Conservation (phyloP, 306 rosid species). For the Malus sieversii region DNA sequence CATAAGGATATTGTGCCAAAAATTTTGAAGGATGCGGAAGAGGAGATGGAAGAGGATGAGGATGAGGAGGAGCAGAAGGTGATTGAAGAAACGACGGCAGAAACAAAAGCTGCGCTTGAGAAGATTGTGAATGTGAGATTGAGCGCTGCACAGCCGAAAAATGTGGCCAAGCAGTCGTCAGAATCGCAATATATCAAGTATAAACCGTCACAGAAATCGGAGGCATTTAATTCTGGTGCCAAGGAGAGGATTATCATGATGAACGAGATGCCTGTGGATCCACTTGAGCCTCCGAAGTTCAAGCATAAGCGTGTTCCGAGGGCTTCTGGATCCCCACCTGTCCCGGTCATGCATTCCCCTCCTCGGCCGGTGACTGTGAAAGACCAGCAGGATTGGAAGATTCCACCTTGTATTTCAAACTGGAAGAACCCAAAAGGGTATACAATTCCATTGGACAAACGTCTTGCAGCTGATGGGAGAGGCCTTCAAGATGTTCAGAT, state of each 20-base stretch:
- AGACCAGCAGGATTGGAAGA: conserved; percentile 94
- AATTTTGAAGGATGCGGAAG: conserved; percentile 52
- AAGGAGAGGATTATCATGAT: conserved; percentile 83
- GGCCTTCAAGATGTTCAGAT: conserved; percentile 90
- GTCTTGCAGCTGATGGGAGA: conserved; percentile 83
- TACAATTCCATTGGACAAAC: conserved; percentile 82
- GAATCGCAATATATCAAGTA: conserved; percentile 79
- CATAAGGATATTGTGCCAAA: conserved; percentile 68
- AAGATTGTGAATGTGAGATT: conserved; percentile 76
- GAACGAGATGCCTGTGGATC: conserved; percentile 92
- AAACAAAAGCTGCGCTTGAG: conserved; percentile 79
- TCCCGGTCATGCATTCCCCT: conserved; percentile 89
- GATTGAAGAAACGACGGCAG: conserved; percentile 71
- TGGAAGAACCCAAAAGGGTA: conserved; percentile 98
- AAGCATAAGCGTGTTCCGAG: conserved; percentile 89
- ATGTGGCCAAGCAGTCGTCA: conserved; percentile 61
- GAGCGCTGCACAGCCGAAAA: conserved; percentile 81
- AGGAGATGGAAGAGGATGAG: conserved; percentile 32
- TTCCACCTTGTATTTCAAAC: conserved; percentile 84
- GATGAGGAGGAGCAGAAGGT: conserved; percentile 54
- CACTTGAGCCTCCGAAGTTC: conserved; percentile 88
- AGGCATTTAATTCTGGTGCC: conserved; percentile 81
- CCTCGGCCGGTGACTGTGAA: conserved; percentile 86
- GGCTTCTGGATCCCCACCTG: conserved; percentile 87
- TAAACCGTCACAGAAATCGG: conserved; percentile 73